Evolutionary conservation across 805 yeast genomes (phyloP), one percentile per base, ranked within the genome.

Genomic region (Ascoidea rubescens): DNA sequence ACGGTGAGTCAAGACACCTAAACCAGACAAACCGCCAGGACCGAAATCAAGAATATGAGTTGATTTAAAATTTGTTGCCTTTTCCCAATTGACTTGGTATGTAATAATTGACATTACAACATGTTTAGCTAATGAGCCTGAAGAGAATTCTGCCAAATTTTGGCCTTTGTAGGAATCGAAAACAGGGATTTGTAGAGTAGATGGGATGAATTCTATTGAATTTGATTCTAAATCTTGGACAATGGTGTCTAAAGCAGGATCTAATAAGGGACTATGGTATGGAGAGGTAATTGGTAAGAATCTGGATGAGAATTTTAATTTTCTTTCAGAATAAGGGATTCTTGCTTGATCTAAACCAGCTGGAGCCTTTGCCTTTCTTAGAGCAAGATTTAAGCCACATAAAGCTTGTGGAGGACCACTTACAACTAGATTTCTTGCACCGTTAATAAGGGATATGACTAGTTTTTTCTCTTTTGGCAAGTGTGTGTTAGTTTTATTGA

Each of bases 381-480:
- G 76, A 55, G 91, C 78, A 64, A 93, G 77, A 71, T 90, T 90
- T 62, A 93, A 78, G 75, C 99, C 99, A 62, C 91, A 93, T 56
- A 93, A 74, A 3, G 98, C 89, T 76, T 90, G 96, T 53, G 99
- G 98, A 49, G 98, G 99, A 67, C 99, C 99, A 28, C 95, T 80
- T 49, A 91, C 89, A 53, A 93, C 99, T 71, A 89, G 77, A 69
- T 89, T 87, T 72, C 96, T 80, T 49, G 96, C 96, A 67, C 99
- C 99, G 66, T 93, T 93, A 60, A 90, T 77, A 66, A 93, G 79
- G 47, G 98, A 89, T 58, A 93, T 82, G 55, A 83, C 87, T 63
- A 93, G 84, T 64, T 88, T 96, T 70, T 87, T 88, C 62, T 87
- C 96, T 51, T 74, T 71, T 60, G 99, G 97, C 71, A 93, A 78